These are phyloP conservation scores for Brassica napus DNA, from an alignment of 345 rosid genomes.

Conservation along the genomic window Da-Ae NC_063451.1:43603001-43603500, in stretches of 20 bases:
- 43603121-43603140: background rate
- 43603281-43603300: background rate
- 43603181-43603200: background rate
- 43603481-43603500: slow-evolving; percentile 55
- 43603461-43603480: slow-evolving; percentile 42
- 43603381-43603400: slow-evolving; percentile 51
- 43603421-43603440: slow-evolving; percentile 40
- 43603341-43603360: slow-evolving; percentile 59
- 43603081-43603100: background rate
- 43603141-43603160: background rate
- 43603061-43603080: slow-evolving; percentile 51
- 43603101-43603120: background rate
- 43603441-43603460: slow-evolving; percentile 44
- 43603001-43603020: slow-evolving; percentile 54
- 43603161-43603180: background rate
- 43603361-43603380: slow-evolving; percentile 55
- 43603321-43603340: slow-evolving; percentile 70
- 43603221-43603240: background rate
- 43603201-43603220: background rate
- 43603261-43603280: background rate
- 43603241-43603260: background rate
- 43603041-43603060: slow-evolving; percentile 38
- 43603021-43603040: slow-evolving; percentile 47
- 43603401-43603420: slow-evolving; percentile 38
- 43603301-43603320: slow-evolving; percentile 51